These are phyloP conservation scores for Thelonectria blattea DNA, from an alignment of 2,329 filamentous ascomycete genomes.

Conservation along the genomic window DNA sequence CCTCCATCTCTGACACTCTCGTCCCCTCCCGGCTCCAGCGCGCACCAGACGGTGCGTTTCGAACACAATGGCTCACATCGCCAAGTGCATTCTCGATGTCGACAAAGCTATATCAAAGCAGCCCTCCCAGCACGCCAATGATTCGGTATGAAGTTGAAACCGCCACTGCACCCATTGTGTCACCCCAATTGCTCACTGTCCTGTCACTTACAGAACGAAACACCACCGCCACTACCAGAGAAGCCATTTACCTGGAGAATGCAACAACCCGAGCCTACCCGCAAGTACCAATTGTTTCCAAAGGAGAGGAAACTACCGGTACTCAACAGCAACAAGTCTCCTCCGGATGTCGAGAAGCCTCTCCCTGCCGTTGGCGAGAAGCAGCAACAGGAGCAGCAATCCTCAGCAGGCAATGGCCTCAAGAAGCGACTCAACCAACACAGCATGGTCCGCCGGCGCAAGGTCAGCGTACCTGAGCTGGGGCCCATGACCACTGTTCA, in stretches of 20 bases:
- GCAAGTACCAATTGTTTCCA: conserved; percentile 68
- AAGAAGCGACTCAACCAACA: conserved; percentile 64
- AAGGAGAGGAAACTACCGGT: conserved; percentile 54
- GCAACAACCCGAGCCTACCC: conserved; percentile 57
- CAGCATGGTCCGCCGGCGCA: conserved; percentile 63
- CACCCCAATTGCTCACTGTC: conserved; percentile 24
- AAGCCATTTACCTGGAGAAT: conserved; percentile 65
- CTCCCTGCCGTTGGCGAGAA: conserved; percentile 53
- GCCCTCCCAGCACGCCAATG: conserved; percentile 51
- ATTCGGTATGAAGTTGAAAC: conserved; percentile 47
- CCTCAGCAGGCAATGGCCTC: conserved; percentile 47
- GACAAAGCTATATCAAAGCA: conserved; percentile 60
- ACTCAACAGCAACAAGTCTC: conserved; percentile 53
- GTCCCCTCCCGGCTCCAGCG: conserved; percentile 30
- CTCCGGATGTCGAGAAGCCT: conserved; percentile 58
- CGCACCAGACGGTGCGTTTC: conserved; percentile 30
- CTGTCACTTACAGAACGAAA: conserved; percentile 26
- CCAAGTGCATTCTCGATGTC: conserved; percentile 60
- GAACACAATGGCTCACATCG: conserved; percentile 66
- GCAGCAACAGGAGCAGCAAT: conserved; percentile 16
- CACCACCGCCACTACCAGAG: conserved; percentile 44
- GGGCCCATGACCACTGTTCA: conserved; percentile 74
- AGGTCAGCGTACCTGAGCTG: conserved; percentile 68
- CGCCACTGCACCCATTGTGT: conserved; percentile 21
- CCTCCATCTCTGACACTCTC: conserved; percentile 37